phyloP scores from a whole-genome alignment of 2,329 filamentous ascomycete genomes.

The Bipolaris oryzae region DNA sequence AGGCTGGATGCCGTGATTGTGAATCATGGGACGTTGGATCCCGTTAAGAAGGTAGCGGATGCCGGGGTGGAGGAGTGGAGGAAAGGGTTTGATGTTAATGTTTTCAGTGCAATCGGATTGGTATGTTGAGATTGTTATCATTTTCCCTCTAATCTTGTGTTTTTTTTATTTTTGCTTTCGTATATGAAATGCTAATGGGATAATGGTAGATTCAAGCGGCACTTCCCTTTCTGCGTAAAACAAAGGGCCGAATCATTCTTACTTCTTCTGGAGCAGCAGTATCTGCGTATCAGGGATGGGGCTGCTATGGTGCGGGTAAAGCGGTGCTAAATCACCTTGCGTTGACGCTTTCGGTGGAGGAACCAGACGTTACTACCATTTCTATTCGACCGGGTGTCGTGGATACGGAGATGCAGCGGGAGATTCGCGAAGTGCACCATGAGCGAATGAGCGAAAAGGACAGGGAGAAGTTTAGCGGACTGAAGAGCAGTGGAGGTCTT shows the following conservation, averaged over 20 bases:
- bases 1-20: constrained; percentile 80
- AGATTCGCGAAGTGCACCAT: constrained; percentile 75
- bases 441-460: constrained; percentile 64
- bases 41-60: constrained; percentile 73
- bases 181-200: not conserved
- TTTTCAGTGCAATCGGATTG: constrained; percentile 81
- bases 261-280: constrained; percentile 79
- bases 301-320: constrained; percentile 81
- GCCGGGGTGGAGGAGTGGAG: constrained; percentile 76
- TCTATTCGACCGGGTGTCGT: constrained; percentile 80
- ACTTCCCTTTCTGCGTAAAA: constrained; percentile 70
- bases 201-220: constrained; percentile 68
- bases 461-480: constrained; percentile 68
- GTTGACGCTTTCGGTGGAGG: constrained; percentile 74
- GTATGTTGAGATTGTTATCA: constrained; percentile 67
- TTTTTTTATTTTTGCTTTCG: not conserved
- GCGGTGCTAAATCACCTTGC: constrained; percentile 82
- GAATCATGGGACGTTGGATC: constrained; percentile 84
- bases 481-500: constrained; percentile 73
- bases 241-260: constrained; percentile 75
- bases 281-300: constrained; percentile 73
- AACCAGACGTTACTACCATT: constrained; percentile 74
- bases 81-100: constrained; percentile 77
- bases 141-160: no score
- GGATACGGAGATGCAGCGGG: constrained; percentile 89